Conservation (phyloP, 1,139 yeast genomes). For the Taphrina flavorubra region DNA sequence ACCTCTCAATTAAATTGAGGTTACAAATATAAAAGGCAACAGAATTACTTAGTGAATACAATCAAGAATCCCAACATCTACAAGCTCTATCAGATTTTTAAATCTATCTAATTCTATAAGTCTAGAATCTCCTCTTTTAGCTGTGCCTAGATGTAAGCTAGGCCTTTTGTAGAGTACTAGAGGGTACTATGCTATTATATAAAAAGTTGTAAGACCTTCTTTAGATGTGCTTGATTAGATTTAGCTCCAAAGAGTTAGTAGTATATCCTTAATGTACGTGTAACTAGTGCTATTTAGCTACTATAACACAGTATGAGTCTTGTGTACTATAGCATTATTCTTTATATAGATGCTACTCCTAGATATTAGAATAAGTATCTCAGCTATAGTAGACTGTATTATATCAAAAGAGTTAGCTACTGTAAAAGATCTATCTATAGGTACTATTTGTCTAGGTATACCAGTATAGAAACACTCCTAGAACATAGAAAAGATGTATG, state of each 20-base stretch:
- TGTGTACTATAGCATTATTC: neutral
- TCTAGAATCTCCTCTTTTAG: constrained; percentile 5
- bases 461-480: neutral
- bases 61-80: no score
- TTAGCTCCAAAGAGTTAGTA: constrained; percentile 1
- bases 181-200: neutral
- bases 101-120: neutral
- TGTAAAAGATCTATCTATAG: neutral
- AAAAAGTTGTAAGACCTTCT: neutral
- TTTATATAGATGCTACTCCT: neutral
- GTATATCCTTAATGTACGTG: neutral
- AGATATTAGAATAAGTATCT: neutral
- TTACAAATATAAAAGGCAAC: no score
- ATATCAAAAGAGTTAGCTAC: neutral
- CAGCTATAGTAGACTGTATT: neutral
- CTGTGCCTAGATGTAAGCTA: constrained; percentile 5
- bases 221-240: constrained; percentile 3
- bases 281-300: constrained; percentile 1
- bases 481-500: neutral
- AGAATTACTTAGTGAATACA: no score
- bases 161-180: constrained; percentile 2
- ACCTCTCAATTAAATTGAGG: no score
- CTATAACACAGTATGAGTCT: neutral
- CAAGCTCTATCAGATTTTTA: no score
- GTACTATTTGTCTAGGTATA: neutral